A percentile compares a stretch with the other conserved stretches of the same genome.
phyloP scores from a whole-genome alignment of 2,329 filamentous ascomycete genomes.

The Trichoderma asperellum region DNA sequence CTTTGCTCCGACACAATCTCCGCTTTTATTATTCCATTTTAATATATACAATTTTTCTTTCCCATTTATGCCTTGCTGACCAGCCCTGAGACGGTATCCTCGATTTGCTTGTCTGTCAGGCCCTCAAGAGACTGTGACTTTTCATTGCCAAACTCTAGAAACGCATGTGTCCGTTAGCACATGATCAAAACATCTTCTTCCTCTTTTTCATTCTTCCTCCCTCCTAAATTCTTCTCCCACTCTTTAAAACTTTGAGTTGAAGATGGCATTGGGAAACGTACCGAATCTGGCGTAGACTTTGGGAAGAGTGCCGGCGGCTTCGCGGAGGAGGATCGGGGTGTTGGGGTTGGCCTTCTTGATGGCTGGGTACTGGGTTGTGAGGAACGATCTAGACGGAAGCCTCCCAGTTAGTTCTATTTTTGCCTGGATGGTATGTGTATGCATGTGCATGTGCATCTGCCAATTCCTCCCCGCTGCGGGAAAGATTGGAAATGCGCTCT shows the following conservation, averaged over 20 bases:
- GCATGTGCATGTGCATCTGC: neutral
- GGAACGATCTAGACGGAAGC: slow-evolving; percentile 69
- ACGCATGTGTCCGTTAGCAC: neutral
- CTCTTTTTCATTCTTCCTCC: neutral
- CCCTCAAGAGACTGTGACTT: slow-evolving; percentile 62
- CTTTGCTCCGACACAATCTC: neutral
- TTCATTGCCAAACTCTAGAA: slow-evolving; percentile 59
- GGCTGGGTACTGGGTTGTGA: slow-evolving; percentile 88
- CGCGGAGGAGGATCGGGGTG: slow-evolving; percentile 91
- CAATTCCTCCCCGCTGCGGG: neutral
- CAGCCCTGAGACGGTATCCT: slow-evolving; percentile 59
- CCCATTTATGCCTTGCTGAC: slow-evolving; percentile 47
- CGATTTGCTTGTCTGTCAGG: slow-evolving; percentile 63
- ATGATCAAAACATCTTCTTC: too few species aligned
- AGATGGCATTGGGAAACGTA: slow-evolving; percentile 45
- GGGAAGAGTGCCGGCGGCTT: slow-evolving; percentile 82
- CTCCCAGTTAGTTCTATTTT: slow-evolving; percentile 30
- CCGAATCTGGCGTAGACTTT: slow-evolving; percentile 92
- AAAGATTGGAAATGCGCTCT: neutral
- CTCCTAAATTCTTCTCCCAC: neutral
- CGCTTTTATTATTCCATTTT: neutral
- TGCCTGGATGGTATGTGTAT: neutral
- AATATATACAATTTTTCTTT: neutral
- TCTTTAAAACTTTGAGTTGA: neutral
- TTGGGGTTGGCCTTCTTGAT: slow-evolving; percentile 99